Conservation (phyloP, 371 early-diverging fungal genomes). For the Zancudomyces culisetae region DNA sequence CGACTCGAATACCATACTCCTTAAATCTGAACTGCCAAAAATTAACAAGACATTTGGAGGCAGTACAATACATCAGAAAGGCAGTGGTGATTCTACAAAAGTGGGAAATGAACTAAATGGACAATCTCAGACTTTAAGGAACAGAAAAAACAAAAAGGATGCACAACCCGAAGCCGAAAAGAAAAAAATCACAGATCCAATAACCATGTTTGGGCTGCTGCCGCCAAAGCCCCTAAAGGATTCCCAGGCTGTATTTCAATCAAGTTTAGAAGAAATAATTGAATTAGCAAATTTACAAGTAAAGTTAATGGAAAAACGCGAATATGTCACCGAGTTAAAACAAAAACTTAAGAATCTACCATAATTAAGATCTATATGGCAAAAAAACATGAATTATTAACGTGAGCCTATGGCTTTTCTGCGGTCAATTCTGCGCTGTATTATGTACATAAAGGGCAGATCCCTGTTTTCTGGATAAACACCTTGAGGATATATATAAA, state of each 20-base stretch:
- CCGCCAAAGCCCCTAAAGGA: not conserved
- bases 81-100: too few relatives aligned
- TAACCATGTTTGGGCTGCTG: not conserved
- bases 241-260: not conserved
- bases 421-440: not conserved
- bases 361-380: not conserved
- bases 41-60: too few relatives aligned
- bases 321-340: not conserved
- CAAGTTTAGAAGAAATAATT: not conserved
- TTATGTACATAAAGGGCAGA: conserved; percentile 13
- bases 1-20: too few relatives aligned
- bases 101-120: too few relatives aligned
- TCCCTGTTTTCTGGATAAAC: conserved; percentile 64
- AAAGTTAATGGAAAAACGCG: not conserved
- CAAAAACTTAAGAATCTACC: not conserved
- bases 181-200: too few relatives aligned
- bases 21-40: too few relatives aligned
- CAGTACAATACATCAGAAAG: too few relatives aligned
- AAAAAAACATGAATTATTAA: not conserved
- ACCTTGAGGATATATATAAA: conserved; percentile 35
- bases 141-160: too few relatives aligned
- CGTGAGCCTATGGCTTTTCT: not conserved
- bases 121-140: too few relatives aligned
- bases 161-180: too few relatives aligned
- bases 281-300: not conserved